Conservation (phyloP, 306 rosid genomes). For the Vigna reflexopilosa region DNA sequence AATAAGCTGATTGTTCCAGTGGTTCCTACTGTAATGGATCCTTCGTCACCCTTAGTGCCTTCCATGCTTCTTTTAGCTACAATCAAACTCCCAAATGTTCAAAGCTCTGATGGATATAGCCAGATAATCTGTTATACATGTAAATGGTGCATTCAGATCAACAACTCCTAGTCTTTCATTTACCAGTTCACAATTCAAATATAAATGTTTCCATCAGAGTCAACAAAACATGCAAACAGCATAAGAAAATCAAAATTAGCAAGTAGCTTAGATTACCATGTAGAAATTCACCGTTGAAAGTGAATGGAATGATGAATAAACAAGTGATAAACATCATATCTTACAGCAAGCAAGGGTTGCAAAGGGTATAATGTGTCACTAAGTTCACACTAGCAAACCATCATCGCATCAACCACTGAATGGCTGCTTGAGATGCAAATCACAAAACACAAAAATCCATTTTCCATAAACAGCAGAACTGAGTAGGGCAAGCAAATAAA, state of each 20-base stretch:
- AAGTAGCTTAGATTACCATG: not conserved
- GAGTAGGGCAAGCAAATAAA: slow-evolving; percentile 16
- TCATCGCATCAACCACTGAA: not conserved
- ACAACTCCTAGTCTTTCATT: not conserved
- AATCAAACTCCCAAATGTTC: slow-evolving; percentile 31
- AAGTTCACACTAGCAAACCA: not conserved
- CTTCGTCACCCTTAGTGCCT: slow-evolving; percentile 67
- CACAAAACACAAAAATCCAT: slow-evolving; percentile 6
- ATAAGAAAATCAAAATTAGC: slow-evolving; percentile 1
- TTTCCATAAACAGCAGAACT: slow-evolving; percentile 13
- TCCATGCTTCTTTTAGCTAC: slow-evolving; percentile 64
- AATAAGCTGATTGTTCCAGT: slow-evolving; percentile 77
- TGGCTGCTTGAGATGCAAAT: not conserved
- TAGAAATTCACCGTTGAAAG: not conserved
- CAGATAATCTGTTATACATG: not conserved
- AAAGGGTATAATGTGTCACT: not conserved
- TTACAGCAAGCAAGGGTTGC: not conserved
- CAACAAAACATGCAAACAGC: slow-evolving; percentile 31
- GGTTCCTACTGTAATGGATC: slow-evolving; percentile 69
- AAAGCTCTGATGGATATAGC: slow-evolving; percentile 34
- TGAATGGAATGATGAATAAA: not conserved
- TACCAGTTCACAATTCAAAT: not conserved
- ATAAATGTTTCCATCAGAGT: slow-evolving; percentile 28
- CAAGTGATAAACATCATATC: not conserved
- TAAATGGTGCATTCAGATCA: not conserved